Evolutionary conservation across 2,329 filamentous ascomycete species (phyloP).

Genomic region (Ophiostoma angusticollis): DNA sequence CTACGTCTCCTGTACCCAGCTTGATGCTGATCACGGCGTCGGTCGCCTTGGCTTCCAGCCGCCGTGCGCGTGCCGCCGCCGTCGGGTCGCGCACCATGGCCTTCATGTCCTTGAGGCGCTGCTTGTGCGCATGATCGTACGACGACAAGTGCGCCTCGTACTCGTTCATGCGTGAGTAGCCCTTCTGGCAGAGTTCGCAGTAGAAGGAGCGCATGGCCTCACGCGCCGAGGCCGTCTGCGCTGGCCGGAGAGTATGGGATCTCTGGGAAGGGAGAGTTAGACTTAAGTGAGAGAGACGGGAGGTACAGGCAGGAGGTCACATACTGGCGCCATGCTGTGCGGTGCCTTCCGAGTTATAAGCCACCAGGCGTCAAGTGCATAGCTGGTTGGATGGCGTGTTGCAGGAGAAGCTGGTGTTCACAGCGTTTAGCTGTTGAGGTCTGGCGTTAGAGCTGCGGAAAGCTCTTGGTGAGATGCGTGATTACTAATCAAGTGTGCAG

Average conservation of each 20-base stretch:
- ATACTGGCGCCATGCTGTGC: conserved; percentile 8
- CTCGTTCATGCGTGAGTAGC: conserved; percentile 89
- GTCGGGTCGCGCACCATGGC: conserved; percentile 63
- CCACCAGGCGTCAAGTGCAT: too few species aligned
- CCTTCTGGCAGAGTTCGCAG: conserved; percentile 81
- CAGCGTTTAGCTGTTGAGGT: too few species aligned
- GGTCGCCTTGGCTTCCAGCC: conserved; percentile 52
- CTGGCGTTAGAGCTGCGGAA: too few species aligned
- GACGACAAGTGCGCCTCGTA: conserved; percentile 89
- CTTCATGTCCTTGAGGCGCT: conserved; percentile 80
- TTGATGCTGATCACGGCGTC: conserved; percentile 59
- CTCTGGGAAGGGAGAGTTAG: conserved; percentile 24
- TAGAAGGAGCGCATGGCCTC: conserved; percentile 72
- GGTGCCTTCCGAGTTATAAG: too few species aligned
- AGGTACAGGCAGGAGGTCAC: not conserved
- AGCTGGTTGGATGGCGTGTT: too few species aligned
- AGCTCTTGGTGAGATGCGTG: too few species aligned
- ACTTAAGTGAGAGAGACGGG: not conserved
- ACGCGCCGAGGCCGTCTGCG: conserved; percentile 51
- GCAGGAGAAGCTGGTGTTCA: too few species aligned
- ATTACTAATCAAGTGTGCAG: too few species aligned
- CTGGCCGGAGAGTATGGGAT: conserved; percentile 44
- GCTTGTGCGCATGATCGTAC: conserved; percentile 92
- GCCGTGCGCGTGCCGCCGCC: conserved; percentile 51
- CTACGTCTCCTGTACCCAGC: conserved; percentile 29